These are phyloP conservation scores for Hemisphaericaspora lyxosophila DNA, from an alignment of 1,139 yeast species.

Conservation along the genomic window DNA sequence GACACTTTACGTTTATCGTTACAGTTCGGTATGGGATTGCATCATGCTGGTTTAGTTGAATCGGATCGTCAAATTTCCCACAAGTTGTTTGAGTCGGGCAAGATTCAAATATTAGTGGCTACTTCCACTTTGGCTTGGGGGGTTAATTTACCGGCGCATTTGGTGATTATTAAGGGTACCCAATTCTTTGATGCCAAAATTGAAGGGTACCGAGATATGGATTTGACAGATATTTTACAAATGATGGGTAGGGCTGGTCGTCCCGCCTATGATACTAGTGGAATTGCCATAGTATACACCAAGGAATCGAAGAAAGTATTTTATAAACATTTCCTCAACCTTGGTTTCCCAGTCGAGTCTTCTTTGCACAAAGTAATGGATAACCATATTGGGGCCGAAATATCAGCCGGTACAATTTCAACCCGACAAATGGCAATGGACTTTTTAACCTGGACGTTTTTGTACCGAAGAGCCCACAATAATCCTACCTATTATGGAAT, in stretches of 20 bases:
- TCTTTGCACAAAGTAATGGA: constrained; percentile 89
- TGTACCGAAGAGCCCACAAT: constrained; percentile 89
- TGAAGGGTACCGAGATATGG: constrained; percentile 83
- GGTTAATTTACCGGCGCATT: constrained; percentile 91
- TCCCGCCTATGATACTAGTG: constrained; percentile 94
- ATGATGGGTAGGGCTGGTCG: constrained; percentile 97
- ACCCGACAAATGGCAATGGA: constrained; percentile 89
- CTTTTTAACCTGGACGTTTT: constrained; percentile 91
- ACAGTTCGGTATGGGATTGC: constrained; percentile 95
- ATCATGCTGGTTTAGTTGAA: constrained; percentile 96
- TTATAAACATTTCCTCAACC: constrained; percentile 89
- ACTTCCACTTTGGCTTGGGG: constrained; percentile 98
- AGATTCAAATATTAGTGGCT: constrained; percentile 87
- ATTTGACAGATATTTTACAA: constrained; percentile 84
- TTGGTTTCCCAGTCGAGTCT: constrained; percentile 97
- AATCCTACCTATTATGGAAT: constrained; percentile 95
- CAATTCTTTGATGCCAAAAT: constrained; percentile 82
- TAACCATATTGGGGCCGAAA: constrained; percentile 96
- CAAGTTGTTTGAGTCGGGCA: constrained; percentile 76
- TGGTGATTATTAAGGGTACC: constrained; percentile 92
- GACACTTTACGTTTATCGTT: constrained; percentile 81
- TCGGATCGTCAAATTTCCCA: constrained; percentile 88
- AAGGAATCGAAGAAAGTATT: constrained; percentile 89
- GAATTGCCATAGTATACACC: constrained; percentile 92
- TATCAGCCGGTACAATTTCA: constrained; percentile 80